These are phyloP conservation scores for Starmera caribaea DNA, from an alignment of 805 yeast genomes.

Conservation along the genomic window DNA sequence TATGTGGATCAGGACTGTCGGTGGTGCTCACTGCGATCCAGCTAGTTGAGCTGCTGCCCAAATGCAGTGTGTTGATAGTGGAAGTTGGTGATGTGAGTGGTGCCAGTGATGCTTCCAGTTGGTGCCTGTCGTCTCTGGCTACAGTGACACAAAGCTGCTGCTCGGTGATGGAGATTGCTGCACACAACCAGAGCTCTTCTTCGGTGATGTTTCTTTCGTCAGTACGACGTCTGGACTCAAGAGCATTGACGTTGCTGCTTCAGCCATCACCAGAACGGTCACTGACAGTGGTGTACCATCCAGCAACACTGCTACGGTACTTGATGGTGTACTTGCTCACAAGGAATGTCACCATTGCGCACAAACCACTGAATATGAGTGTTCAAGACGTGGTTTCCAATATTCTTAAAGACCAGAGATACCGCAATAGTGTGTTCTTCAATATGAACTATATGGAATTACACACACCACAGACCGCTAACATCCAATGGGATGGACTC, in stretches of 20 bases:
- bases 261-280: constrained; percentile 7
- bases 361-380: not conserved
- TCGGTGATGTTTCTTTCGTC: constrained; percentile 7
- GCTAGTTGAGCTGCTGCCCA: not conserved
- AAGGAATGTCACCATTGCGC: constrained; percentile 1
- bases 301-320: not conserved
- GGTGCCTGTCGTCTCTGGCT: constrained; percentile 5
- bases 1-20: not conserved
- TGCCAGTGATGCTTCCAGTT: not conserved
- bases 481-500: not conserved
- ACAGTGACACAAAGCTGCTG: not conserved
- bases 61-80: too few relatives aligned
- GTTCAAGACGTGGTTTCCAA: not conserved
- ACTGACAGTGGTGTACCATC: constrained; percentile 4
- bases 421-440: not conserved
- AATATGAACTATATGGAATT: not conserved
- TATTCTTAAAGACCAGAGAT: not conserved
- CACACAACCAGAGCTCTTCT: constrained; percentile 2
- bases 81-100: too few relatives aligned
- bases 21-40: not conserved
- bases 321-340: not conserved
- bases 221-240: not conserved
- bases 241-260: not conserved
- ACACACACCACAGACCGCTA: not conserved
- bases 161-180: not conserved